Evolutionary conservation across 345 rosid genomes (phyloP).

Genomic region (Carallia brachiata): DNA sequence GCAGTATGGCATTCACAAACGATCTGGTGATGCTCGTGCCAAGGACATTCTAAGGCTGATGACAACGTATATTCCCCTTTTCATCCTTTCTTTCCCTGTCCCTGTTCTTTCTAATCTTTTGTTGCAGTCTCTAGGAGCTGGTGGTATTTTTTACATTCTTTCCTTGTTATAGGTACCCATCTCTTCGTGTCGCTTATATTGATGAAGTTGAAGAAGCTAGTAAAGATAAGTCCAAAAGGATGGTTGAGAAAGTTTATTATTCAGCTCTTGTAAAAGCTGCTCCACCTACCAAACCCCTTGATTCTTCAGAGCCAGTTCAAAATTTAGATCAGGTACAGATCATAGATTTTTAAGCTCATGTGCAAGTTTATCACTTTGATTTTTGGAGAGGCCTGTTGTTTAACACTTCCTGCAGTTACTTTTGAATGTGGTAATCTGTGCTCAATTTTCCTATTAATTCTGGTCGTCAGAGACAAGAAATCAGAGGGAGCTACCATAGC

Average conservation of each 20-base stretch:
- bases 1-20: constrained; percentile 88
- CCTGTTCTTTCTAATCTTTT: constrained; percentile 10
- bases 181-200: constrained; percentile 96
- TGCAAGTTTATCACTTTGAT: not conserved
- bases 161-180: constrained; percentile 72
- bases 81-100: constrained; percentile 3
- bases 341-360: not conserved
- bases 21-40: constrained; percentile 82
- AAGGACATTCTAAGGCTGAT: constrained; percentile 85
- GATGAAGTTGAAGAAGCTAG: constrained; percentile 94
- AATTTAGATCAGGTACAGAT: constrained; percentile 82
- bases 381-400: not conserved
- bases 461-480: not conserved
- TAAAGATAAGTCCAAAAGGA: constrained; percentile 61
- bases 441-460: not conserved
- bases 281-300: constrained; percentile 67
- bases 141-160: not conserved
- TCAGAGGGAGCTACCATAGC: not conserved
- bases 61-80: constrained; percentile 53
- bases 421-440: too few species aligned
- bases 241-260: constrained; percentile 72
- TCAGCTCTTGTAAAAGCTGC: constrained; percentile 87
- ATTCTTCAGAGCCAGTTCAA: constrained; percentile 76
- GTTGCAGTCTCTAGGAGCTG: not conserved
- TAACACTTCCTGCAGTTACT: not conserved